Evolutionary conservation across 2,329 filamentous ascomycete genomes (phyloP), one percentile per base, ranked within the genome.

Genomic region (Aspergillus niger): DNA sequence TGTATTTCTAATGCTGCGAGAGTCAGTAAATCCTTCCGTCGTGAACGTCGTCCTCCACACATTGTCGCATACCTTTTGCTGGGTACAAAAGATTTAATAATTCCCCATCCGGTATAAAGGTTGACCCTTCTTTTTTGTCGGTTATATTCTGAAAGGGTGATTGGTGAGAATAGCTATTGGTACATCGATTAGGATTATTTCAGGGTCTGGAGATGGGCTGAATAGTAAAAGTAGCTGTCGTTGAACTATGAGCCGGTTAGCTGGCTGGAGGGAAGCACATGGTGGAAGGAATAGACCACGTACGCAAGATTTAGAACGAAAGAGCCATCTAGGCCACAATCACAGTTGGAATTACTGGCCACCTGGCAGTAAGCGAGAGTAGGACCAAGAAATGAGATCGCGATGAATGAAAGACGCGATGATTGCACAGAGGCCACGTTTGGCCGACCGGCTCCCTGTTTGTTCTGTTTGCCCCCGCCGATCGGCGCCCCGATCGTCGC

Each of bases 301-400:
- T 48, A 61, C 28, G 28, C 13, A 28, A 26, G 28, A 55, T 48
- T 66, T 63, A 68, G 61, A 47, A 60, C 32, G 50, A 53, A 11
- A 58, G 64, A 63, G 66, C 70, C 72, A 75, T 74, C 61, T 57
- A 67, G 67, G 64, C 65, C 32, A 62, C 61, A 62, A 68, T 65
- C 63, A 64, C 59, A 64, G 59, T 63, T 63, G 63, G 63, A 67
- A 58, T 56, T 64, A 68, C 62, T 65, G 72, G 72, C 69, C 72
- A 74, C 69, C 66, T 74, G 72, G 69, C 71, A 72, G 67, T 62
- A 72, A 68, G 64, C 55, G 58, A 59, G 50, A 51, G 63, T n/a
- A 55, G 41, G 17, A 43, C 60, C 57, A 60, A 44, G 41, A 11
- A 44, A 20, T 44, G 60, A 55, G 41, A 24, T 52, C 39, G 32